Conservation (phyloP, 2,329 filamentous ascomycete genomes). For the Balansia obtecta region DNA sequence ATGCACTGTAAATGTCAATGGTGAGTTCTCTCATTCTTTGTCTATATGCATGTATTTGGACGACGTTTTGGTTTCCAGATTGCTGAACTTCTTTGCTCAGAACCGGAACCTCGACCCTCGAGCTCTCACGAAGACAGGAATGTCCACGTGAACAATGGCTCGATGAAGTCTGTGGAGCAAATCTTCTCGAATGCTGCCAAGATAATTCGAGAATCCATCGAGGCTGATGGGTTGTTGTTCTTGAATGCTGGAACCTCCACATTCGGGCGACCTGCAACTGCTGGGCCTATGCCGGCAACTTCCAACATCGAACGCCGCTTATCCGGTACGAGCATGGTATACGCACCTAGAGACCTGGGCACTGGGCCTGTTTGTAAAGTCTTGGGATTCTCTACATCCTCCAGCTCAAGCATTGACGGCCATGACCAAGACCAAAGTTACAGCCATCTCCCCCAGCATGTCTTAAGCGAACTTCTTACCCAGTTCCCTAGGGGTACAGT, state of each 20-base stretch:
- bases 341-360: not conserved
- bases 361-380: conserved; percentile 16
- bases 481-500: conserved; percentile 3
- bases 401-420: conserved; percentile 21
- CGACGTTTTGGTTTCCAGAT: no score
- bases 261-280: conserved; percentile 5
- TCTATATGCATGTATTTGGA: no score
- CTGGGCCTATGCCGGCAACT: not conserved
- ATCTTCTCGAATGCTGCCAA: conserved; percentile 33
- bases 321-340: conserved; percentile 3
- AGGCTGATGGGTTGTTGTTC: conserved; percentile 24
- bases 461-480: conserved; percentile 2
- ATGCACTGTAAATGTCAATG: not conserved
- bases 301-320: not conserved
- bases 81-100: not conserved
- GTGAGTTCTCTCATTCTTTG: conserved; percentile 1
- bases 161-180: conserved; percentile 2
- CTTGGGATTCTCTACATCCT: conserved; percentile 26
- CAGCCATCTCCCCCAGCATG: conserved; percentile 1
- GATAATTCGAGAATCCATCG: conserved; percentile 28
- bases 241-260: conserved; percentile 21
- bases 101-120: not conserved
- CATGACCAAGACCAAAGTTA: conserved; percentile 7
- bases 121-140: not conserved
- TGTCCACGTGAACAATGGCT: conserved; percentile 1